These are phyloP conservation scores for Canavalia gladiata DNA, from an alignment of 306 rosid genomes.

Conservation along the genomic window DNA sequence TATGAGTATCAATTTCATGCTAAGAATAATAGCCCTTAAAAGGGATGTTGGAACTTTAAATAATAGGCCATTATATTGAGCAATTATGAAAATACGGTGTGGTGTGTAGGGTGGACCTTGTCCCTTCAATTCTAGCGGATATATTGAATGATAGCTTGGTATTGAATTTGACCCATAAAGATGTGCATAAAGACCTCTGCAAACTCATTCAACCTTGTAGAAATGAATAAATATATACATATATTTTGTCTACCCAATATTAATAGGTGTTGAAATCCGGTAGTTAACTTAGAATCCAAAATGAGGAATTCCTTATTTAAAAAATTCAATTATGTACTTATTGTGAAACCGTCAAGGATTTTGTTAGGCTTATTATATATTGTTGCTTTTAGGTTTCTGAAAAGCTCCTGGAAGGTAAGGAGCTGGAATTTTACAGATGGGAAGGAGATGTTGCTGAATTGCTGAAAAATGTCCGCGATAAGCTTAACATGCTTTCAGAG, in stretches of 20 bases:
- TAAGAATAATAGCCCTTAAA: conserved; percentile 8
- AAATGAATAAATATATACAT: neutral
- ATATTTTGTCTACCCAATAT: neutral
- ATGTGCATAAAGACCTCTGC: conserved; percentile 15
- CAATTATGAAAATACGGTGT: neutral
- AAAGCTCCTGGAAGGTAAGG: conserved; percentile 75
- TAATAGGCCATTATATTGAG: conserved; percentile 10
- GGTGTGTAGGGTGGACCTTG: conserved; percentile 11
- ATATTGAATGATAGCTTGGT: conserved; percentile 23
- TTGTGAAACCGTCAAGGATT: conserved; percentile 2
- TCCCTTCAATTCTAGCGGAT: conserved; percentile 9
- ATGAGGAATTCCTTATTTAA: neutral
- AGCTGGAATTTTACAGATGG: conserved; percentile 80
- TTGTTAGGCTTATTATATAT: conserved; percentile 21
- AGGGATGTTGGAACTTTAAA: conserved; percentile 9
- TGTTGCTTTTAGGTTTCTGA: conserved; percentile 69
- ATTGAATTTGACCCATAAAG: conserved; percentile 4
- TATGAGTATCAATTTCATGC: conserved; percentile 4
- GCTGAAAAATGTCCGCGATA: conserved; percentile 78
- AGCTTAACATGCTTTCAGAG: conserved; percentile 86
- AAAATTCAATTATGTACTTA: conserved; percentile 14
- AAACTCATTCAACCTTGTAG: neutral
- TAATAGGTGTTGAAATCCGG: conserved; percentile 29
- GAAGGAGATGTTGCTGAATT: conserved; percentile 69
- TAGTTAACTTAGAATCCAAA: conserved; percentile 28